These are phyloP conservation scores for Exophiala aquamarina DNA, from an alignment of 2,329 filamentous ascomycete genomes.

Conservation along the genomic window DNA sequence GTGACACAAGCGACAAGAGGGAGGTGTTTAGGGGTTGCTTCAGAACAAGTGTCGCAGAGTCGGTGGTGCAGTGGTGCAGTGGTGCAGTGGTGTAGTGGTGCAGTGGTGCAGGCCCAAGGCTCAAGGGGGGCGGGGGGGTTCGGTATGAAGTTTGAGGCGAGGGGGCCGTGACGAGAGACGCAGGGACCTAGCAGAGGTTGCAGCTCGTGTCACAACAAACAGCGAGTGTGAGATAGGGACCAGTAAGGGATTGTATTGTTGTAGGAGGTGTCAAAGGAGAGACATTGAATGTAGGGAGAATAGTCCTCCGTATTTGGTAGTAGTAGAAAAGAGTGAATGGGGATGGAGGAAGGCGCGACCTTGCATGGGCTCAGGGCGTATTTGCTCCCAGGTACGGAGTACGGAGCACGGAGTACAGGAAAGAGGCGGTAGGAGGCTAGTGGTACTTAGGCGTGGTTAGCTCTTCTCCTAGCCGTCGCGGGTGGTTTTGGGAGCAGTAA, in stretches of 20 bases:
- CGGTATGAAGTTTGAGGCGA: slow-evolving; percentile 10
- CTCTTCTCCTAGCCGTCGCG: no score
- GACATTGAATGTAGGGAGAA: background rate
- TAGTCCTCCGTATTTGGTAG: background rate
- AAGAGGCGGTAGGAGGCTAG: no score
- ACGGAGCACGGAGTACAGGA: no score
- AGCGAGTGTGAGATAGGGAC: background rate
- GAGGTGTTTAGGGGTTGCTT: background rate
- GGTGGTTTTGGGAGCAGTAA: no score
- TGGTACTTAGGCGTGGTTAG: no score
- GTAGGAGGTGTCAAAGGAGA: background rate
- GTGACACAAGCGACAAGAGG: background rate
- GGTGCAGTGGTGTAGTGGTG: slow-evolving; percentile 7
- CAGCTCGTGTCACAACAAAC: slow-evolving; percentile 19
- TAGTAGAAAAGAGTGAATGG: background rate
- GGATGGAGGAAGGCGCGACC: background rate
- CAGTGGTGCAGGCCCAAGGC: slow-evolving; percentile 5
- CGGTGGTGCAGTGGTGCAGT: slow-evolving; percentile 7
- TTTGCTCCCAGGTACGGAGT: no score
- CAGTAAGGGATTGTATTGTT: background rate
- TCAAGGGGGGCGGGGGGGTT: background rate
- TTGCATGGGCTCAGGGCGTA: no score
- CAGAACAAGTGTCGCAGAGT: slow-evolving; percentile 14
- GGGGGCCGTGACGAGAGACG: slow-evolving; percentile 14
- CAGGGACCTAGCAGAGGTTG: slow-evolving; percentile 22